phyloP scores from a whole-genome alignment of 2,329 filamentous ascomycete genomes.

The Sphaerulina vaccinii region DNA sequence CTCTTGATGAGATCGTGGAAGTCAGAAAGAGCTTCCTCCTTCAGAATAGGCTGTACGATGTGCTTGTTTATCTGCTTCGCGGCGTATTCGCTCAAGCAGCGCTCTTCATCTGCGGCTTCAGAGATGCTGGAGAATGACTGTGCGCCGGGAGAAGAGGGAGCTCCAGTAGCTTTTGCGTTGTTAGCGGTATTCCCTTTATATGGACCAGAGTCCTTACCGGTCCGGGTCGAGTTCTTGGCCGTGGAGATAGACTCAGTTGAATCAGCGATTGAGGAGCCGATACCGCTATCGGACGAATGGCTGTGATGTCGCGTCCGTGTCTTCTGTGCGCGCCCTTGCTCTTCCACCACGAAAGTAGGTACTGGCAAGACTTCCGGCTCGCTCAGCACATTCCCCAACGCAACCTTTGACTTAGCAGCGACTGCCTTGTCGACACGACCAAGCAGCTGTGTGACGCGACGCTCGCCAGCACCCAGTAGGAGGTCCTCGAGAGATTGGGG shows the following conservation, averaged over 20 bases:
- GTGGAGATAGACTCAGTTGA: conserved; percentile 28
- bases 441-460: conserved; percentile 46
- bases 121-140: conserved; percentile 46
- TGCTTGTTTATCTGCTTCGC: conserved; percentile 76
- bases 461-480: conserved; percentile 46
- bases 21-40: conserved; percentile 69
- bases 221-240: conserved; percentile 27
- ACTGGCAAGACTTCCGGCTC: conserved; percentile 51
- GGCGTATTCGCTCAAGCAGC: conserved; percentile 63
- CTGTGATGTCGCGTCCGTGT: conserved; percentile 55
- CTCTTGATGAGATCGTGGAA: conserved; percentile 79
- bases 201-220: conserved; percentile 26
- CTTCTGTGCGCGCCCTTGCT: conserved; percentile 31
- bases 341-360: conserved; percentile 46
- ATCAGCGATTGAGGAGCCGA: conserved; percentile 72
- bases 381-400: conserved; percentile 43
- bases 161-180: conserved; percentile 1
- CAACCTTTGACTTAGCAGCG: conserved; percentile 37
- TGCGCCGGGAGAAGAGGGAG: conserved; percentile 29
- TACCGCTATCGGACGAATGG: conserved; percentile 80
- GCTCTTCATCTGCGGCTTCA: conserved; percentile 45
- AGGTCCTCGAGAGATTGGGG: conserved; percentile 51
- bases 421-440: conserved; percentile 47
- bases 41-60: conserved; percentile 74
- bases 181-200: conserved; percentile 1